These are phyloP conservation scores for Psilocybe cyanescens DNA, from an alignment of 768 basidiomycete species.

Conservation along the genomic window DNA sequence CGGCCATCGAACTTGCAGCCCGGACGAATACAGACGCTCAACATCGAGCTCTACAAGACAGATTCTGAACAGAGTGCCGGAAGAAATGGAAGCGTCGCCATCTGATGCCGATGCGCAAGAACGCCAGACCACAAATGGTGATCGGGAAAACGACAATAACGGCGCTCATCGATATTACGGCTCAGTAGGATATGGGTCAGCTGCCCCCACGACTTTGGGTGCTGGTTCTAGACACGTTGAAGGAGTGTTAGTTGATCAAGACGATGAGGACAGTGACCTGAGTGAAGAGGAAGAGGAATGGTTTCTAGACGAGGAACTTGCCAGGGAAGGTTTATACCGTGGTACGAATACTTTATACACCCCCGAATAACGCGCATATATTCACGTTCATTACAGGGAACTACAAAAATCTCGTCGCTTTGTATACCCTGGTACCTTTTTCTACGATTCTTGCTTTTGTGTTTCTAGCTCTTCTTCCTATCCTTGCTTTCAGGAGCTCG, in stretches of 20 bases:
- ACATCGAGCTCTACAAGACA: slow-evolving; percentile 16
- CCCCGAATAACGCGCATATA: slow-evolving; percentile 2
- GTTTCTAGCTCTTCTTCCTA: slow-evolving; percentile 53
- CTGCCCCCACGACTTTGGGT: neutral
- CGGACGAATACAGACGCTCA: slow-evolving; percentile 23
- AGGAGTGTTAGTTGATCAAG: slow-evolving; percentile 12
- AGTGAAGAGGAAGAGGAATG: slow-evolving; percentile 40
- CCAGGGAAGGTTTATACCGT: slow-evolving; percentile 34
- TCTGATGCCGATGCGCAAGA: neutral
- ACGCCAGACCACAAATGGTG: neutral
- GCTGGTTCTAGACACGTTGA: slow-evolving; percentile 4
- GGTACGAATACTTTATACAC: slow-evolving; percentile 21
- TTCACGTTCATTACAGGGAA: slow-evolving; percentile 51
- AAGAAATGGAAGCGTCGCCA: slow-evolving; percentile 23
- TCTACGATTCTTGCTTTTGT: slow-evolving; percentile 52
- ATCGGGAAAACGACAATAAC: neutral
- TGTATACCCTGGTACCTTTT: slow-evolving; percentile 66
- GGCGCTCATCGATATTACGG: slow-evolving; percentile 20
- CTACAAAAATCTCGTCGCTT: slow-evolving; percentile 54
- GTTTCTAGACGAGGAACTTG: slow-evolving; percentile 35
- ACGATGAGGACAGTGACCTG: slow-evolving; percentile 20
- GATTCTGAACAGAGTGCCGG: slow-evolving; percentile 25
- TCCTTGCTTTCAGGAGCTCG: slow-evolving; percentile 47
- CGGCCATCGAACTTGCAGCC: slow-evolving; percentile 16
- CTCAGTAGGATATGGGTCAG: slow-evolving; percentile 14